These are phyloP conservation scores for Xerocomus amazonicus DNA, from an alignment of 1,284 basidiomycete species.

Conservation along the genomic window DNA sequence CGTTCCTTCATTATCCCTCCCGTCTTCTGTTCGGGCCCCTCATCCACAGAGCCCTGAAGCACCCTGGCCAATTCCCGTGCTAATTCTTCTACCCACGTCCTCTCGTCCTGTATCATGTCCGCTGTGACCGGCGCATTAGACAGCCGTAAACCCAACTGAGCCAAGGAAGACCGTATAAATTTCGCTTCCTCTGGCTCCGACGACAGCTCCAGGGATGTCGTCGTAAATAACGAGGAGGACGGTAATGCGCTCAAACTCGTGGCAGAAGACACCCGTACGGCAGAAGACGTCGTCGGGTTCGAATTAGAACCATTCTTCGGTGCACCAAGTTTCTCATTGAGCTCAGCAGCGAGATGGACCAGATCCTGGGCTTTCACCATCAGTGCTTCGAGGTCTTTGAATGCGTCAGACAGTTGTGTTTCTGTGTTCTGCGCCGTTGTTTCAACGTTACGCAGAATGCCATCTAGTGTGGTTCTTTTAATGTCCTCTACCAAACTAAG, in stretches of 20 bases:
- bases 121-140: constrained; percentile 77
- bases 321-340: constrained; percentile 79
- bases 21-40: constrained; percentile 7
- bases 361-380: constrained; percentile 93
- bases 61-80: constrained; percentile 81
- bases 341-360: constrained; percentile 83
- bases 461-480: constrained; percentile 48
- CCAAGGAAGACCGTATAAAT: constrained; percentile 85
- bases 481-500: neutral
- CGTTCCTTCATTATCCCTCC: constrained; percentile 63
- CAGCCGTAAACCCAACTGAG: constrained; percentile 82
- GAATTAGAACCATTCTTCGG: constrained; percentile 34
- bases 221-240: constrained; percentile 24
- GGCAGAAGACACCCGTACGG: constrained; percentile 15
- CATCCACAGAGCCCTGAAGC: constrained; percentile 49
- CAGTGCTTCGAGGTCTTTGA: constrained; percentile 87
- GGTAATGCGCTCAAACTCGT: constrained; percentile 15
- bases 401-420: constrained; percentile 72
- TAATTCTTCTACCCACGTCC: constrained; percentile 76
- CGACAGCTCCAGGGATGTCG: constrained; percentile 30
- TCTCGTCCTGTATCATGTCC: constrained; percentile 87
- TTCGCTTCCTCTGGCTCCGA: constrained; percentile 75
- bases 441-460: constrained; percentile 74
- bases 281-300: constrained; percentile 1
- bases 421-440: constrained; percentile 62